Evolutionary conservation across 2,329 filamentous ascomycete genomes (phyloP).

Genomic region (Ascochyta viciae-villosae): DNA sequence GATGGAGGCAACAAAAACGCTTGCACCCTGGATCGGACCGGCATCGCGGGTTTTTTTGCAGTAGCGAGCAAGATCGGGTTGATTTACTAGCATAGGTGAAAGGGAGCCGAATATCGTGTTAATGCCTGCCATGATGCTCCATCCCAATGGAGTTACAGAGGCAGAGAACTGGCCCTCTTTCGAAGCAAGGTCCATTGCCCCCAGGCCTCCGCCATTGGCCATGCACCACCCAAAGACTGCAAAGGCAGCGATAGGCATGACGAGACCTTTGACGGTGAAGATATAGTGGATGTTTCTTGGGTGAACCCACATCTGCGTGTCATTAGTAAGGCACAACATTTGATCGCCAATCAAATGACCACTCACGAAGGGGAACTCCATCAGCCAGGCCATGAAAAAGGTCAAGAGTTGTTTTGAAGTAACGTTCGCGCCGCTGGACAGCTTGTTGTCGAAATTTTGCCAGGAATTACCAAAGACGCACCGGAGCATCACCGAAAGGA

Average conservation of each 20-base stretch:
- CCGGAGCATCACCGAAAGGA: slow-evolving; percentile 48
- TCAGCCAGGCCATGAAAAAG: slow-evolving; percentile 42
- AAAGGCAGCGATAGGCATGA: slow-evolving; percentile 44
- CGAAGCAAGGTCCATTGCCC: slow-evolving; percentile 22
- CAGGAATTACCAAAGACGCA: slow-evolving; percentile 51
- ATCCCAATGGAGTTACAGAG: slow-evolving; percentile 31
- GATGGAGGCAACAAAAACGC: slow-evolving; percentile 49
- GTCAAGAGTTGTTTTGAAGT: slow-evolving; percentile 44
- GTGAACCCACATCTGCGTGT: slow-evolving; percentile 37
- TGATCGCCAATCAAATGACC: neutral
- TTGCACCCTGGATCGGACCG: slow-evolving; percentile 40
- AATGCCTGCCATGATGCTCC: slow-evolving; percentile 52
- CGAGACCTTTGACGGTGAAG: slow-evolving; percentile 37
- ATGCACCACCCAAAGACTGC: slow-evolving; percentile 49
- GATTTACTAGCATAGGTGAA: slow-evolving; percentile 51
- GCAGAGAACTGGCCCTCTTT: slow-evolving; percentile 15
- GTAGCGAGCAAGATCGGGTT: slow-evolving; percentile 54
- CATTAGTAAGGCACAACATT: neutral
- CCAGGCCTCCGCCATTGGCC: slow-evolving; percentile 41
- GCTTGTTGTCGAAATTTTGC: slow-evolving; percentile 40
- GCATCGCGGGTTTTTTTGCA: slow-evolving; percentile 43
- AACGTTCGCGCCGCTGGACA: slow-evolving; percentile 38
- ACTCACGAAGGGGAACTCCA: slow-evolving; percentile 40
- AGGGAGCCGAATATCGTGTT: slow-evolving; percentile 53
- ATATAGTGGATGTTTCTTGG: slow-evolving; percentile 39